phyloP scores from a whole-genome alignment of 257 asterid genomes.

The Salvia hispanica region DNA sequence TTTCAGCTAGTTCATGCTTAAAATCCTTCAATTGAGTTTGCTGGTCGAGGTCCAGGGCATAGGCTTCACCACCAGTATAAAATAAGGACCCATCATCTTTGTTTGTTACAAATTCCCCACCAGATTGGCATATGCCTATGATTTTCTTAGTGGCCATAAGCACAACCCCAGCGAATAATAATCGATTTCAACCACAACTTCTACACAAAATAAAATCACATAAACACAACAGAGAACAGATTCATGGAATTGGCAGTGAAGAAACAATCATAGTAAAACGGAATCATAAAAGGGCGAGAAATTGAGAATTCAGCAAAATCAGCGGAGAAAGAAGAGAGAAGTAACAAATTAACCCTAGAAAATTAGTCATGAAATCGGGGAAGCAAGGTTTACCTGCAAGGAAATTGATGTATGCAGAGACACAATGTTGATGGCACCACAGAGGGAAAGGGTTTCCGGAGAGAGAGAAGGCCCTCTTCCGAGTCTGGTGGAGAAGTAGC shows the following conservation, averaged over 20 bases:
- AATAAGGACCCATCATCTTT: constrained; percentile 74
- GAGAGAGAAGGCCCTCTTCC: constrained; percentile 24
- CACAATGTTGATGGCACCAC: constrained; percentile 21
- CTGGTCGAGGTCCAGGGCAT: constrained; percentile 84
- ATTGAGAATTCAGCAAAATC: constrained; percentile 14
- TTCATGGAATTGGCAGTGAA: constrained; percentile 3
- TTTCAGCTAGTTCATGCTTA: constrained; percentile 84
- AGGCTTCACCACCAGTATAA: constrained; percentile 90
- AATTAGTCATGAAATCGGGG: background rate
- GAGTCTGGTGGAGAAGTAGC: constrained; percentile 24
- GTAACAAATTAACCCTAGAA: constrained; percentile 1
- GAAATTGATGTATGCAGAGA: constrained; percentile 11
- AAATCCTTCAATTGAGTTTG: constrained; percentile 71
- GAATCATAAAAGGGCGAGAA: constrained; percentile 14
- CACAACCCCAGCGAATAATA: constrained; percentile 29
- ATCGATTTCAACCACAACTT: constrained; percentile 9
- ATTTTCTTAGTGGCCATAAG: constrained; percentile 73
- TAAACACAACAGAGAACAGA: constrained; percentile 5
- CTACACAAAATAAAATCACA: constrained; percentile 26
- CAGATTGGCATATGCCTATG: constrained; percentile 92
- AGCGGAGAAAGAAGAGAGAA: background rate
- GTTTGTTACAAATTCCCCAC: constrained; percentile 80
- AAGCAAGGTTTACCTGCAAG: constrained; percentile 17
- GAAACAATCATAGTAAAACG: constrained; percentile 8
- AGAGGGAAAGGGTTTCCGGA: constrained; percentile 27